phyloP scores from a whole-genome alignment of 140 eudicot genomes.

The Erigeron philadelphicus region DNA sequence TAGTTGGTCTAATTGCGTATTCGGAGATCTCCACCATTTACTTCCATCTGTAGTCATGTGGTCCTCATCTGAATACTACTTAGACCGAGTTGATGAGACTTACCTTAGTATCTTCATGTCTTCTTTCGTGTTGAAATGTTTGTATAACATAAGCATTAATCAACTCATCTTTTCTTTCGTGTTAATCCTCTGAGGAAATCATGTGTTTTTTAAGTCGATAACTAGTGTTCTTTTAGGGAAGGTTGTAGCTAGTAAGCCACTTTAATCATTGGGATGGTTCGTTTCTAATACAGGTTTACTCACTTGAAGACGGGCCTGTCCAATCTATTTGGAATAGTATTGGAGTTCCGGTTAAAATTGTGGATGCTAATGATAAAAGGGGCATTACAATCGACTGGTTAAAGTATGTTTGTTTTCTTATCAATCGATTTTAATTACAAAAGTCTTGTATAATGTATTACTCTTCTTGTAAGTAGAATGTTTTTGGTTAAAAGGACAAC shows the following conservation, averaged over 20 bases:
- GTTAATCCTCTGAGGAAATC: neutral
- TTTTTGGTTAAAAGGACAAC: conserved; percentile 3
- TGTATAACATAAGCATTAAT: neutral
- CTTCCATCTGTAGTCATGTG: neutral
- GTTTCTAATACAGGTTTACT: conserved; percentile 51
- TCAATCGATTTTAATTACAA: conserved; percentile 6
- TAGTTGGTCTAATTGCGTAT: neutral
- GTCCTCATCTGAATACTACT: neutral
- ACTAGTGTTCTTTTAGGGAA: conserved; percentile 11
- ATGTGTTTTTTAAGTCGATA: neutral
- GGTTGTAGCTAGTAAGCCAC: conserved; percentile 11
- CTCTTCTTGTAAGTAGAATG: neutral
- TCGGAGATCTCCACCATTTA: neutral
- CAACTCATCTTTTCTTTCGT: neutral
- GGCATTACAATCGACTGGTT: conserved; percentile 70
- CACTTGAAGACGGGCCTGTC: conserved; percentile 81
- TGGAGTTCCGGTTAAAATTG: conserved; percentile 53
- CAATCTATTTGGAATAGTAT: conserved; percentile 53
- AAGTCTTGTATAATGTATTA: neutral
- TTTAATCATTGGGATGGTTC: neutral
- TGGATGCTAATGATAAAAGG: conserved; percentile 33
- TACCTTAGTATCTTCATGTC: neutral
- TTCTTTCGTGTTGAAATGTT: neutral
- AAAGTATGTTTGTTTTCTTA: conserved; percentile 46
- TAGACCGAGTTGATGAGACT: neutral